Evolutionary conservation across 2,329 filamentous ascomycete genomes (phyloP), one percentile per base, ranked within the genome.

Genomic region (Gyromitra esculenta): DNA sequence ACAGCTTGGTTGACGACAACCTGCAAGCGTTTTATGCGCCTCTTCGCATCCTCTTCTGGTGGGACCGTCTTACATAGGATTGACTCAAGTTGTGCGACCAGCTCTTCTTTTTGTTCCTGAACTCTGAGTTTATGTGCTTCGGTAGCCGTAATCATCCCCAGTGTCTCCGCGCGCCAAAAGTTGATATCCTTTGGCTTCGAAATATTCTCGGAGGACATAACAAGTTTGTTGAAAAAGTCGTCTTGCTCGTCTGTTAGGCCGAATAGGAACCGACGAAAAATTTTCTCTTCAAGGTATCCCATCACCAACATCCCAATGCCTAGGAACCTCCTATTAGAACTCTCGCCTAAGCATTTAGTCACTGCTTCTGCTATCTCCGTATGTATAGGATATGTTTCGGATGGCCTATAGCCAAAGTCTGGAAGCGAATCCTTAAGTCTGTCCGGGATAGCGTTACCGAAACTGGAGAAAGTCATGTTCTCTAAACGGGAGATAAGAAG

Each of bases 221-320:
- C n/a, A 7, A 71, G 25, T 5, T 6, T 11, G 2, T 21, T 5
- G 18, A 70, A 56, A 15, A 21, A 41, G 8, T 6, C 15, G 8
- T 70, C 65, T 4, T 75, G 41, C 21, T 1, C 1, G n/a, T 59
- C 50, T 5, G 48, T 50, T 31, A 63, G 9, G 31, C 72, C 72
- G 21, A 75, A 75, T 5, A 75, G 18, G 15, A 75, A 75, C 1
- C 15, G 18, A 2, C 8, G 5, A 15, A 75, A 75, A 11, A 75
- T n/a, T 18, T 63, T 37, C 5, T 48, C 18, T 3, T 57, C 0
- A 18, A 65, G 39, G 45, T 50, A 57, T 3, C 1, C n/a, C 59
- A 75, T 75, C 7, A 75, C 65, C n/a, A 75, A 41, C 72, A 64
- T 65, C 18, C 35, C 25, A 45, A 75, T 56, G n/a, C 15, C 72